Conservation (phyloP, 1,139 yeast genomes). For the Taphrina confusa region DNA sequence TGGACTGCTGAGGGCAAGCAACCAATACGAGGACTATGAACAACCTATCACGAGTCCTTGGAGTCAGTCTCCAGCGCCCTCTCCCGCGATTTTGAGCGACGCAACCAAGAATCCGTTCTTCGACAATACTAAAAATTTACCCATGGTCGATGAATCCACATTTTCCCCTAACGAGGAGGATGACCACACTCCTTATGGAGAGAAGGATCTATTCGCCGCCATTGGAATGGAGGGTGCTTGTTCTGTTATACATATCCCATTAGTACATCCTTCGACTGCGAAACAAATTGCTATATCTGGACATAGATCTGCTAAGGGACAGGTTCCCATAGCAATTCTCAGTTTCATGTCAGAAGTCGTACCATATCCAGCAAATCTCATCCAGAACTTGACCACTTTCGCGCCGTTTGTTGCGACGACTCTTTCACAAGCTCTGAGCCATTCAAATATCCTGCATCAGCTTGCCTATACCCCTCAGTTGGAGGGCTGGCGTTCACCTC, state of each 20-base stretch:
- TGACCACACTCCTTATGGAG: slow-evolving; percentile 31
- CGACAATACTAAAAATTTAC: slow-evolving; percentile 39
- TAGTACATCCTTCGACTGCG: slow-evolving; percentile 41
- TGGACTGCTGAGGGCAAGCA: background rate
- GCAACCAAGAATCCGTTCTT: slow-evolving; percentile 44
- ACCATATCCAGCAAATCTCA: slow-evolving; percentile 45
- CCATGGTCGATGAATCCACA: slow-evolving; percentile 28
- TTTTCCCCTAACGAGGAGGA: slow-evolving; percentile 21
- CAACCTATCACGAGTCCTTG: slow-evolving; percentile 46
- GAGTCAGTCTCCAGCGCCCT: slow-evolving; percentile 47
- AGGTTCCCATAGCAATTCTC: slow-evolving; percentile 46
- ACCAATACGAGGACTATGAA: slow-evolving; percentile 44
- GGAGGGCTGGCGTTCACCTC: slow-evolving; percentile 25
- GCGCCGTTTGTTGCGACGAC: slow-evolving; percentile 47
- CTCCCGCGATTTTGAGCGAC: slow-evolving; percentile 45
- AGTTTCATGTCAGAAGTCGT: slow-evolving; percentile 46
- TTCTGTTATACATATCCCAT: slow-evolving; percentile 45
- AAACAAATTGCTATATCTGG: slow-evolving; percentile 34
- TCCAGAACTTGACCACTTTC: slow-evolving; percentile 42
- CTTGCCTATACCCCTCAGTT: slow-evolving; percentile 30
- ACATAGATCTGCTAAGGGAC: slow-evolving; percentile 28
- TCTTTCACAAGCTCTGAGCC: slow-evolving; percentile 45
- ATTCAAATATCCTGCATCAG: slow-evolving; percentile 43
- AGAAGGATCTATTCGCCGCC: slow-evolving; percentile 17
- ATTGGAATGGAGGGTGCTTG: slow-evolving; percentile 45